Percentiles rank a stretch among this genome's conserved stretches.
These are phyloP conservation scores for Prototheca cutis DNA, from an alignment of 163 green algal species.

Conservation along the genomic window DNA sequence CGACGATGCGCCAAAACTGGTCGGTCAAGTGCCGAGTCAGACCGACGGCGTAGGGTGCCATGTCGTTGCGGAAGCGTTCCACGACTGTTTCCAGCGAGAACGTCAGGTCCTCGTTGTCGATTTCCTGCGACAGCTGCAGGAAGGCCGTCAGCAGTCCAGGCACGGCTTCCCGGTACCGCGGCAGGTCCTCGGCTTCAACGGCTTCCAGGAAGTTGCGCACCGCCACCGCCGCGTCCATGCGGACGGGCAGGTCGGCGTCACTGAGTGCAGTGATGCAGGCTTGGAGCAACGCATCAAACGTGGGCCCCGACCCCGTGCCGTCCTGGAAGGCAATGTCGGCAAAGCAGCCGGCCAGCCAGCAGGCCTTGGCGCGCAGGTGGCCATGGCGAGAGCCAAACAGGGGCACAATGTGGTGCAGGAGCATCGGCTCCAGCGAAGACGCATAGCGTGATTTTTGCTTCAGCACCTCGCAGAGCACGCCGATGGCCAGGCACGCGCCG, in stretches of 20 bases:
- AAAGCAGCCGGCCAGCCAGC: constrained; percentile 77
- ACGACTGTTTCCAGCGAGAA: constrained; percentile 87
- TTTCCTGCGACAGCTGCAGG: constrained; percentile 80
- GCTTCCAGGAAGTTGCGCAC: constrained; percentile 71
- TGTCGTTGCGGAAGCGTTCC: constrained; percentile 81
- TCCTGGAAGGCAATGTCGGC: constrained; percentile 65
- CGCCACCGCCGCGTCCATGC: constrained; percentile 77
- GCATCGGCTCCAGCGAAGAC: constrained; percentile 70
- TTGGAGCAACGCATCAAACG: constrained; percentile 65
- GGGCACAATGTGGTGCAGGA: constrained; percentile 74
- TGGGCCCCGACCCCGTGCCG: constrained; percentile 37
- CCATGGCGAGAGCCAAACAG: constrained; percentile 63
- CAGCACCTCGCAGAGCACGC: constrained; percentile 61
- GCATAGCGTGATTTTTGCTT: constrained; percentile 67
- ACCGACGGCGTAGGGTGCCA: constrained; percentile 78
- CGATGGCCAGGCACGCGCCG: constrained; percentile 78
- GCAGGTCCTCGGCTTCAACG: constrained; percentile 53
- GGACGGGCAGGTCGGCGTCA: constrained; percentile 65
- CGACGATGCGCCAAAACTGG: constrained; percentile 67
- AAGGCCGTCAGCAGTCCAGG: constrained; percentile 76
- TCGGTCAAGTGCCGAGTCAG: constrained; percentile 61
- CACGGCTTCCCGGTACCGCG: constrained; percentile 62
- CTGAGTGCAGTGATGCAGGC: constrained; percentile 37
- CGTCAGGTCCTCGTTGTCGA: constrained; percentile 85
- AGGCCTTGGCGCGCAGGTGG: constrained; percentile 82